A percentile compares a stretch with the other conserved stretches of the same genome.
Evolutionary conservation across 2,329 filamentous ascomycete genomes (phyloP).

Genomic region (Diaporthe sp.): DNA sequence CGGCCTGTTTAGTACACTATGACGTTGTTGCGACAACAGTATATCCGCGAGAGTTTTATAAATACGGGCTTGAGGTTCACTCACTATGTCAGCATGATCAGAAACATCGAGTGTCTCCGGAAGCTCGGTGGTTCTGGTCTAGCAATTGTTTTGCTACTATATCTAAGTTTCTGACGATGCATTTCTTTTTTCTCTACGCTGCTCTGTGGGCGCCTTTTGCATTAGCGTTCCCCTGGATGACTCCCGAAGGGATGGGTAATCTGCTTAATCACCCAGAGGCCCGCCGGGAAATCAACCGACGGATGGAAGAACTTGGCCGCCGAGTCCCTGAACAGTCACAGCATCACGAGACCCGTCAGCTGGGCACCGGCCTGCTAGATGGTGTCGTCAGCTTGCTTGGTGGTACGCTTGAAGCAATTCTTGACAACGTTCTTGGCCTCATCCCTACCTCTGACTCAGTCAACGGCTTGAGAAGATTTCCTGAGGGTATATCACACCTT

Average conservation of each 20-base stretch:
- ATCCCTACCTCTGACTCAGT: not conserved
- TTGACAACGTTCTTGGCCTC: slow-evolving; percentile 26
- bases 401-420: not conserved
- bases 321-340: not conserved
- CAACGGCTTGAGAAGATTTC: slow-evolving; percentile 16
- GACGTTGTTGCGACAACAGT: not conserved
- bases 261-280: slow-evolving; percentile 42
- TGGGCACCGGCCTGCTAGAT: not conserved
- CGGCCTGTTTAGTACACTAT: not conserved
- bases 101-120: not conserved
- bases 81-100: not conserved
- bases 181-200: slow-evolving; percentile 16
- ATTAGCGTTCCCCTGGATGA: slow-evolving; percentile 41
- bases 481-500: not conserved
- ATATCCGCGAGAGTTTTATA: not conserved
- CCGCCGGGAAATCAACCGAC: slow-evolving; percentile 39
- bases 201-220: slow-evolving; percentile 32
- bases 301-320: slow-evolving; percentile 3
- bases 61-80: not conserved
- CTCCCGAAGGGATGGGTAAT: slow-evolving; percentile 38
- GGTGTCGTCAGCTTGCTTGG: not conserved
- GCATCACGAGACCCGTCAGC: not conserved
- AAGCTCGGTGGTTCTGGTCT: too few species aligned
- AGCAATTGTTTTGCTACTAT: too few species aligned
- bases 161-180: slow-evolving; percentile 9